phyloP scores from a whole-genome alignment of 208 protist genomes.

The Eutreptiella sp. region DNA sequence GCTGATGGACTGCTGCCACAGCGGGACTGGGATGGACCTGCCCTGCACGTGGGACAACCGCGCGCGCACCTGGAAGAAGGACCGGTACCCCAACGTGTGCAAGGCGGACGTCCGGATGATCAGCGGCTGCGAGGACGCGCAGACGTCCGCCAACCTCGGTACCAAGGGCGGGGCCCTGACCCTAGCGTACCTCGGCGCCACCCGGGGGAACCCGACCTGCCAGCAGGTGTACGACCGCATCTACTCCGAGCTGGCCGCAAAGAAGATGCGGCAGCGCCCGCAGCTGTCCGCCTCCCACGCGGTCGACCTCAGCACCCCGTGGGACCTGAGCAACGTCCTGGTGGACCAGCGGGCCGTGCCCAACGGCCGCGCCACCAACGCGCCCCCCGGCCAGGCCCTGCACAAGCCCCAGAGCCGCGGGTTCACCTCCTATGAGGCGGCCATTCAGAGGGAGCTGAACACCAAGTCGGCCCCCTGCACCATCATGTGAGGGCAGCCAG shows the following conservation, averaged over 20 bases:
- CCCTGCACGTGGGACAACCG: conserved; percentile 50
- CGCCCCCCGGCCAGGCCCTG: too few species aligned
- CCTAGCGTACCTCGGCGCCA: conserved; percentile 26
- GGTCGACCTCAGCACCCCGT: too few species aligned
- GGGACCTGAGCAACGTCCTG: too few species aligned
- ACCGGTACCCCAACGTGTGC: too few species aligned
- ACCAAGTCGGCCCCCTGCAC: too few species aligned
- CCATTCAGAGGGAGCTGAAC: too few species aligned
- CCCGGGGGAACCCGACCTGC: conserved; percentile 3
- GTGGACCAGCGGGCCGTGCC: too few species aligned
- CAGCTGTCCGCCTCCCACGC: conserved; percentile 22
- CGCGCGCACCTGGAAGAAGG: too few species aligned
- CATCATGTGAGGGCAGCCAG: too few species aligned
- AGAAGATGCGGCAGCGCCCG: conserved; percentile 24
- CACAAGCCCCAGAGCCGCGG: too few species aligned
- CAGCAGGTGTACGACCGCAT: conserved; percentile 20
- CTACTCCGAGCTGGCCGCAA: conserved; percentile 15
- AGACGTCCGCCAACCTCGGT: conserved; percentile 25
- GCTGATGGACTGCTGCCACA: conserved; percentile 30
- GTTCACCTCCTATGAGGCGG: too few species aligned
- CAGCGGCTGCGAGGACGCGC: conserved; percentile 17
- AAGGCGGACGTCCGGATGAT: conserved; percentile 23
- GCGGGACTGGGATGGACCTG: conserved; percentile 24
- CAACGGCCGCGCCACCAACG: too few species aligned
- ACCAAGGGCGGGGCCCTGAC: conserved; percentile 69